Percentiles rank a stretch among this genome's conserved stretches.
These are phyloP conservation scores for Mycena crocata DNA, from an alignment of 768 basidiomycete genomes.

Conservation along the genomic window DNA sequence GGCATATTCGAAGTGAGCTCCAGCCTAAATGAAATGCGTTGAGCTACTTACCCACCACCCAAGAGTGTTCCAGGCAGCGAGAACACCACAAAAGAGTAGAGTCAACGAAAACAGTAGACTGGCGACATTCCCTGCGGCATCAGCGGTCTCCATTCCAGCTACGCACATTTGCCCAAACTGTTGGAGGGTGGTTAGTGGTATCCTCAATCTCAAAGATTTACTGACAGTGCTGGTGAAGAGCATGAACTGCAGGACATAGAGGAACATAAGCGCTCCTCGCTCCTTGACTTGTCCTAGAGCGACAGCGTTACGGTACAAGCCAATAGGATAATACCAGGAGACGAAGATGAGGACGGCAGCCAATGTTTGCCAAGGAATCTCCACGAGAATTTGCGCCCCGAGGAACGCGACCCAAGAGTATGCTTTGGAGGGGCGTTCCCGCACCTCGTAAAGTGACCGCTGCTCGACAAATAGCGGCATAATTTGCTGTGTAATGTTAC, in stretches of 20 bases:
- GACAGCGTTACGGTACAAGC: slow-evolving; percentile 53
- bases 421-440: slow-evolving; percentile 47
- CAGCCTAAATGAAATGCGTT: neutral
- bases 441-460: slow-evolving; percentile 47
- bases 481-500: slow-evolving; percentile 49
- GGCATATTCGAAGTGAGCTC: neutral
- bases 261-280: slow-evolving; percentile 55
- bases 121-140: slow-evolving; percentile 54
- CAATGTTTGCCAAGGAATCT: slow-evolving; percentile 42
- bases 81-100: slow-evolving; percentile 55
- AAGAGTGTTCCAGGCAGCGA: slow-evolving; percentile 39
- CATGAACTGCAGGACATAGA: slow-evolving; percentile 50
- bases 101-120: slow-evolving; percentile 54
- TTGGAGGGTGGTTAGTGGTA: neutral
- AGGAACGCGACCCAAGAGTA: slow-evolving; percentile 48
- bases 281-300: slow-evolving; percentile 45
- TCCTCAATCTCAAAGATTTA: neutral
- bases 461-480: slow-evolving; percentile 50
- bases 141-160: slow-evolving; percentile 48
- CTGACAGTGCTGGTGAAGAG: slow-evolving; percentile 47
- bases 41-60: slow-evolving; percentile 39
- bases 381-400: slow-evolving; percentile 47
- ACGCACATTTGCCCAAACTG: slow-evolving; percentile 49
- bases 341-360: slow-evolving; percentile 44
- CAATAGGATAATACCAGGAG: slow-evolving; percentile 51